Conservation (phyloP, 495 filamentous ascomycete species). For the Penicilliopsis zonata region DNA sequence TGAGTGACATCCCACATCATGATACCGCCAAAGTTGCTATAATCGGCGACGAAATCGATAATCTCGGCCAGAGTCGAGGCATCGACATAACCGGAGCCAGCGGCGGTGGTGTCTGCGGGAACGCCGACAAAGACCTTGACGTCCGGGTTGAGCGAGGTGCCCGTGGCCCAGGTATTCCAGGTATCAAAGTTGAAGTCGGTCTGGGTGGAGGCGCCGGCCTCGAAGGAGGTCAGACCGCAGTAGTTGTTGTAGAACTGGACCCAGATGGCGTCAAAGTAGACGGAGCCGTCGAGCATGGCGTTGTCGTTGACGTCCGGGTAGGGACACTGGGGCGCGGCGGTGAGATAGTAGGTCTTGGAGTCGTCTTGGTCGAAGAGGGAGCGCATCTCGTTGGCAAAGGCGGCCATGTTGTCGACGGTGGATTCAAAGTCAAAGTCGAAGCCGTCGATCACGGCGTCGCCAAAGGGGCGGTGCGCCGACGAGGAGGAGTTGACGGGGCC, state of each 20-base stretch:
- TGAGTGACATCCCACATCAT: conserved; percentile 65
- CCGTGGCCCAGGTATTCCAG: conserved; percentile 64
- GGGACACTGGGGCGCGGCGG: conserved; percentile 56
- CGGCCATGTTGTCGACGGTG: conserved; percentile 33
- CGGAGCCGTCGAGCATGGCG: conserved; percentile 39
- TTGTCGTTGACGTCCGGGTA: conserved; percentile 51
- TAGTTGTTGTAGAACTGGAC: conserved; percentile 71
- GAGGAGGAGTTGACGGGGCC: conserved; percentile 31
- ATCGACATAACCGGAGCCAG: conserved; percentile 45
- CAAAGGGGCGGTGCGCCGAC: conserved; percentile 44
- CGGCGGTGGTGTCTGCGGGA: conserved; percentile 45
- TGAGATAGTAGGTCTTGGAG: conserved; percentile 45
- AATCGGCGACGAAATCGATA: conserved; percentile 37
- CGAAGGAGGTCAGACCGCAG: conserved; percentile 49
- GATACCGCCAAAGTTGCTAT: conserved; percentile 52
- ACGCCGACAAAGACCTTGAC: conserved; percentile 58
- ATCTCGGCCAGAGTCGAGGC: conserved; percentile 31
- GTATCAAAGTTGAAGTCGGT: conserved; percentile 54
- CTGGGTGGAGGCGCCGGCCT: conserved; percentile 28
- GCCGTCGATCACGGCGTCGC: conserved; percentile 51
- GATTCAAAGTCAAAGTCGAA: conserved; percentile 62
- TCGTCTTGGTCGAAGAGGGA: conserved; percentile 35
- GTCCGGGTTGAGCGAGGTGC: conserved; percentile 42
- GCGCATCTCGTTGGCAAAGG: conserved; percentile 45
- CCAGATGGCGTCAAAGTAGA: conserved; percentile 51